Evolutionary conservation across 2,329 filamentous ascomycete genomes (phyloP).

Genomic region (Pezicula radicicola): DNA sequence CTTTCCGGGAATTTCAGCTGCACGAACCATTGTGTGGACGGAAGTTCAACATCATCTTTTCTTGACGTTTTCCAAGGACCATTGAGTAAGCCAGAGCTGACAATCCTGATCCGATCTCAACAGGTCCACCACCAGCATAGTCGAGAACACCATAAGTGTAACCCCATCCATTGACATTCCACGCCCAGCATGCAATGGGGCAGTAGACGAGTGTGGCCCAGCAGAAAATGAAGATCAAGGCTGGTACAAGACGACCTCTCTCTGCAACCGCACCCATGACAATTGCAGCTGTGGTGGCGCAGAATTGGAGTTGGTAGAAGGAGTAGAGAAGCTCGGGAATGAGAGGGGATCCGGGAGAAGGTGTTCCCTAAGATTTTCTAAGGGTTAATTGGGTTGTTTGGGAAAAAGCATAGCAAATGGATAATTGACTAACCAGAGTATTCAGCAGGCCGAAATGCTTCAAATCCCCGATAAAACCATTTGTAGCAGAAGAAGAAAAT

Average conservation of each 20-base stretch:
- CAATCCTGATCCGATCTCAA: constrained; percentile 94
- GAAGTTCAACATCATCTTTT: constrained; percentile 99
- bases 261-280: constrained; percentile 90
- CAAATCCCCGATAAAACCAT: constrained; percentile 89
- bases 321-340: constrained; percentile 89
- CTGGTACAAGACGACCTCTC: constrained; percentile 86
- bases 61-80: constrained; percentile 92
- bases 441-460: constrained; percentile 86
- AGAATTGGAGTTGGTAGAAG: constrained; percentile 99
- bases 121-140: constrained; percentile 93
- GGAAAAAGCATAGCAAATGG: too few species aligned
- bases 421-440: constrained; percentile 47
- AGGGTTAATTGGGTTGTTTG: too few species aligned
- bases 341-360: constrained; percentile 85
- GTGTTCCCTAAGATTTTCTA: constrained; percentile 45
- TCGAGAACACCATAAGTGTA: constrained; percentile 90
- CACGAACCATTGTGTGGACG: constrained; percentile 75
- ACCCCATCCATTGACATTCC: constrained; percentile 93
- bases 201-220: constrained; percentile 99
- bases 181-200: constrained; percentile 93
- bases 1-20: too few species aligned
- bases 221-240: constrained; percentile 92
- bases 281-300: constrained; percentile 86
- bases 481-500: constrained; percentile 78
- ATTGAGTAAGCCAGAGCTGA: constrained; percentile 93